Evolutionary conservation across 805 yeast species (phyloP).

Genomic region (Kodamaea fukazawae): DNA sequence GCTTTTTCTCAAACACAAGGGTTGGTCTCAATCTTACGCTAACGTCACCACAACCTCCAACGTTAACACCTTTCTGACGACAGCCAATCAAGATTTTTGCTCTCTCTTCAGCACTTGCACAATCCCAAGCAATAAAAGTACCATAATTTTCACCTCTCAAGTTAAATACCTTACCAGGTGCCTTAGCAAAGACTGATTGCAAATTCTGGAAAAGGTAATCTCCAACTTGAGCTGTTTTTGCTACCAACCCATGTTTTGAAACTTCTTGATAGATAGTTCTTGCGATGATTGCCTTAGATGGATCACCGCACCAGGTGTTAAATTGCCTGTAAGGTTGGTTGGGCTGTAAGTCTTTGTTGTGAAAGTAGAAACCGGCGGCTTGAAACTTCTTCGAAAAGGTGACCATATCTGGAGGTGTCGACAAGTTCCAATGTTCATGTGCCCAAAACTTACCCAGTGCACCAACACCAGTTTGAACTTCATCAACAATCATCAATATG

Average conservation of each 20-base stretch:
- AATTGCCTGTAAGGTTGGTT: slow-evolving; percentile 64
- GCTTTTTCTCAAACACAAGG: slow-evolving; percentile 57
- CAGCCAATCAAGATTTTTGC: slow-evolving; percentile 44
- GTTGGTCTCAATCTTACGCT: slow-evolving; percentile 66
- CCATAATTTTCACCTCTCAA: slow-evolving; percentile 65
- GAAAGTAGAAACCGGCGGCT: slow-evolving; percentile 69
- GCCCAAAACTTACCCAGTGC: slow-evolving; percentile 74
- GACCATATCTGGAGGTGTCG: slow-evolving; percentile 64
- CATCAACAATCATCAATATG: slow-evolving; percentile 63
- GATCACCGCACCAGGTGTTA: slow-evolving; percentile 80
- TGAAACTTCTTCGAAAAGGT: slow-evolving; percentile 73
- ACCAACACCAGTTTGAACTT: slow-evolving; percentile 74
- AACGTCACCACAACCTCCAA: slow-evolving; percentile 65
- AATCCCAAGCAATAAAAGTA: slow-evolving; percentile 66
- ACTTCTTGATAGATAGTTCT: slow-evolving; percentile 58
- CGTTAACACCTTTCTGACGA: slow-evolving; percentile 56
- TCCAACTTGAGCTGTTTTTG: slow-evolving; percentile 51
- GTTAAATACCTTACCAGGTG: slow-evolving; percentile 43
- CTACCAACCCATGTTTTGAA: slow-evolving; percentile 46
- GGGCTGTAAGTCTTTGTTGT: slow-evolving; percentile 57
- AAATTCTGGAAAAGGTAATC: slow-evolving; percentile 49
- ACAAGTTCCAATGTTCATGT: slow-evolving; percentile 64
- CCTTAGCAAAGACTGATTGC: slow-evolving; percentile 34
- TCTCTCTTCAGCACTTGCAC: slow-evolving; percentile 43
- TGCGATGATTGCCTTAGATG: slow-evolving; percentile 64